These are phyloP conservation scores for Rhizophora apiculata DNA, from an alignment of 345 rosid species.

Conservation along the genomic window DNA sequence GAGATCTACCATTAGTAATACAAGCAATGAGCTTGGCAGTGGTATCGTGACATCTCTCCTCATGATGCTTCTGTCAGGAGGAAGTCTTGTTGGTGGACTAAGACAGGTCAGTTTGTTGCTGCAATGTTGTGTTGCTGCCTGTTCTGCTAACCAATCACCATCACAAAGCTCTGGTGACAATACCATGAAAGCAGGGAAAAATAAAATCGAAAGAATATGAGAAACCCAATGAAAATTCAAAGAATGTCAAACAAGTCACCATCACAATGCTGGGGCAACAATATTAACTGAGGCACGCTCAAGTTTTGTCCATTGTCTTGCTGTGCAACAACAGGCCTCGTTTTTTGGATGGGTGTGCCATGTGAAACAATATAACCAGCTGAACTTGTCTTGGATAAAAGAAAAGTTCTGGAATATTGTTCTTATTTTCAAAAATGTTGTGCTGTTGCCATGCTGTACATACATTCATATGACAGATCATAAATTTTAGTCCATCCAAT, in stretches of 20 bases:
- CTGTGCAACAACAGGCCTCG: neutral
- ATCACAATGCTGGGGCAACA: too few species aligned
- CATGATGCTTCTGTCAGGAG: slow-evolving; percentile 56
- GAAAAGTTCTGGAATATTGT: too few species aligned
- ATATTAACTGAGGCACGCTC: neutral
- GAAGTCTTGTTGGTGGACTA: slow-evolving; percentile 32
- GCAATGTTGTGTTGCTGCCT: neutral
- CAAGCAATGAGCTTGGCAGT: slow-evolving; percentile 26
- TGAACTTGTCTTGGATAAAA: too few species aligned
- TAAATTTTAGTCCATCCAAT: too few species aligned
- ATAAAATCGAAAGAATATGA: neutral
- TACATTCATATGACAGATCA: too few species aligned
- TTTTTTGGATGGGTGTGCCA: neutral
- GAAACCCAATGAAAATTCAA: neutral
- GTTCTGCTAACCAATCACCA: neutral
- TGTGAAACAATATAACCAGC: neutral
- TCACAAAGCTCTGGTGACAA: neutral
- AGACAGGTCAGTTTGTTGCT: slow-evolving; percentile 42
- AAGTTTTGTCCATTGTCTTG: neutral
- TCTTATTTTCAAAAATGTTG: too few species aligned
- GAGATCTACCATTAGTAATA: slow-evolving; percentile 66
- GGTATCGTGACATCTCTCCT: slow-evolving; percentile 58
- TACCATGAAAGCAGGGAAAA: neutral
- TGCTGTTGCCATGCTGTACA: too few species aligned
- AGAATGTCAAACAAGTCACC: too few species aligned